Base-by-base conservation (phyloP, 1,284 basidiomycete species). In the Pyrrhoderma lamaoense region DNA sequence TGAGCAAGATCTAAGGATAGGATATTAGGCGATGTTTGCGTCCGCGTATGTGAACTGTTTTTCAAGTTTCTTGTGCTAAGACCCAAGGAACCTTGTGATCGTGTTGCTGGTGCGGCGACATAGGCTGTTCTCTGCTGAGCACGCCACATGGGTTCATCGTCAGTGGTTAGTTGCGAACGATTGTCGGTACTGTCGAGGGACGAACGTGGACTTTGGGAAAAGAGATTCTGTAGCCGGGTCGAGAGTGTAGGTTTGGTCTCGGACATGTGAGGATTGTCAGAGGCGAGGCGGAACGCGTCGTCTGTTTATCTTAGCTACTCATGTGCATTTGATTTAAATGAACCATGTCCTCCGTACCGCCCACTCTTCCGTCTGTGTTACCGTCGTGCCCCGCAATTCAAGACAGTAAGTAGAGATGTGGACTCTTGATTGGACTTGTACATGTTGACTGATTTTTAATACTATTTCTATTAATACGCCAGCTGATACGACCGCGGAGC, bases 351-450 rank as follows among this genome's bases (percentile, higher is more conserved):
- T 31, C 27, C 5, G 5, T 11, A 31, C 27, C 8, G 19, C 48
- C 48, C 38, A 66, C 60, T 47, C 65, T 80, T 25, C 79, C 80
- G 0, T 81, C 80, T 3, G 67, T 80, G 1, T 71, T 84, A 43
- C 74, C 71, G 36, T 72, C 74, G 1, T 63, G 61, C 7, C 76
- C 79, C 2, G 77, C 76, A 8, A 59, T 79, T 0, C 67, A 72
- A 56, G 80, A 83, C 59, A 62, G 80, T 79, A 61, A 60, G 70
- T 59, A 11, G 11, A 11, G 27, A 11, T n/a, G n/a, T n/a, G n/a
- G n/a, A n/a, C n/a, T n/a, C n/a, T n/a, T n/a, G n/a, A n/a, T n/a
- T n/a, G n/a, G n/a, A n/a, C n/a, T n/a, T n/a, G n/a, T n/a, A n/a
- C n/a, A n/a, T n/a, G n/a, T n/a, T n/a, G n/a, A n/a, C n/a, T n/a